Base-by-base conservation (phyloP, 768 basidiomycete genomes). In the Baorangia bicolor region DNA sequence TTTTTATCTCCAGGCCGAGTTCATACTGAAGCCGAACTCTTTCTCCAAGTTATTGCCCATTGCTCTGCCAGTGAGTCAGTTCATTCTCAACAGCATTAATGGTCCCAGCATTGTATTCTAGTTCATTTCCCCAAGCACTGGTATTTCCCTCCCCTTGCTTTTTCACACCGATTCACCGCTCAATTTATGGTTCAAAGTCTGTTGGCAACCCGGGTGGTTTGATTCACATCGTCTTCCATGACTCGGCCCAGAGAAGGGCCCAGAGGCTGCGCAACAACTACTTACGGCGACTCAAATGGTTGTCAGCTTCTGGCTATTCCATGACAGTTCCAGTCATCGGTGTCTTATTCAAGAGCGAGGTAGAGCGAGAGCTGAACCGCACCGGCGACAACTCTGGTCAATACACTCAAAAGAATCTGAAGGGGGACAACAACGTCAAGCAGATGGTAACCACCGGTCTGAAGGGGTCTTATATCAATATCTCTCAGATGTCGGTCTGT, bases 361-460 rank as follows among this genome's bases (percentile, higher is more conserved):
- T 98, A 46, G 92, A 97, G 66, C 85, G 85, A 27, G 85, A 93
- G 69, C 83, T 99, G 64, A 98, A 99, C 71, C 77, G 88, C 72
- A 96, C 96, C 61, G 93, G 95, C 80, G 97, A 98, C 68, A 83
- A 84, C 44, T 94, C 94, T 28, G 97, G 97, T 78, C 93, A 94
- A 69, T 91, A 88, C 42, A 96, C 95, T n/a, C 94, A 98, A 76
- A 89, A 94, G 76, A 88, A 88, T 69, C 78, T 98, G 81, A 98
- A 98, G 81, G 92, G 93, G 71, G 95, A 97, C 75, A 98, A 99
- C 80, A 98, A 98, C 65, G 95, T 98, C 78, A 99, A 98, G 81
- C 97, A 98, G 82, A 99, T 99, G 97, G 96, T 98, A 68, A 93
- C 96, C 7, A 95, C 97, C 11, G 97, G 97, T 27, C 97, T 97